Base-by-base conservation (phyloP, 2,329 filamentous ascomycete genomes). In the Akanthomyces lecanii region DNA sequence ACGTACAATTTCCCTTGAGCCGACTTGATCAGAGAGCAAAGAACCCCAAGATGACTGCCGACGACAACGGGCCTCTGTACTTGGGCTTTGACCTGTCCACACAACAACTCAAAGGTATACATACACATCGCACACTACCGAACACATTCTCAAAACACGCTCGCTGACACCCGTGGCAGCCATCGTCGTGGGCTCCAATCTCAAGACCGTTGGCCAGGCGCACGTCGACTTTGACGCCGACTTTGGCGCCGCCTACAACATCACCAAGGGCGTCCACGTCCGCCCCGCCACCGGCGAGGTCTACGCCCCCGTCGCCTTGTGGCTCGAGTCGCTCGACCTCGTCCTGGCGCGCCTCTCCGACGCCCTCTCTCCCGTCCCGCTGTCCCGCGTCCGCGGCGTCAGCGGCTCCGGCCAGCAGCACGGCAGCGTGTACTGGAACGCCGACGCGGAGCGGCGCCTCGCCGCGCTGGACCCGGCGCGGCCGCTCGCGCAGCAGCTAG, bases 391-490 rank as follows among this genome's bases (percentile, higher is more conserved):
- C 66, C 86, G 85, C 71, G 94, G 91, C 36, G 84, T 99, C 69
- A 94, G 91, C 71, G 95, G 92, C 66, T 93, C 94, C 18, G 93
- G 95, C 61, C 96, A 98, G 84, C 95, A 99, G 81, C 95, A 98
- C 76, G 95, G 95, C 40, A 98, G 94, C 74, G 92, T 98, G 33
- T 98, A 95, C 78, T 98, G 94, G 94, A 89, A 85, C 64, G 74
- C 79, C 51, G 78, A 87, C 63, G 93, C 91, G 6, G 89, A 90
- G 72, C 71, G 75, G 8, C 71, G 89, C 50, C 82, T 98, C 50
- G 77, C 74, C 4, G 78, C 71, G 14, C 78, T 98, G 50, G 81
- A 91, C 67, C 72, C 82, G 3, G 76, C 76, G 23, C 84, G 84
- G 72, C 77, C 82, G 0, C 78, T 98, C 53, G 82, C 90, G 56